Evolutionary conservation across 176 grass and related monocot genomes (phyloP).

Genomic region (Aechmea fasciata): DNA sequence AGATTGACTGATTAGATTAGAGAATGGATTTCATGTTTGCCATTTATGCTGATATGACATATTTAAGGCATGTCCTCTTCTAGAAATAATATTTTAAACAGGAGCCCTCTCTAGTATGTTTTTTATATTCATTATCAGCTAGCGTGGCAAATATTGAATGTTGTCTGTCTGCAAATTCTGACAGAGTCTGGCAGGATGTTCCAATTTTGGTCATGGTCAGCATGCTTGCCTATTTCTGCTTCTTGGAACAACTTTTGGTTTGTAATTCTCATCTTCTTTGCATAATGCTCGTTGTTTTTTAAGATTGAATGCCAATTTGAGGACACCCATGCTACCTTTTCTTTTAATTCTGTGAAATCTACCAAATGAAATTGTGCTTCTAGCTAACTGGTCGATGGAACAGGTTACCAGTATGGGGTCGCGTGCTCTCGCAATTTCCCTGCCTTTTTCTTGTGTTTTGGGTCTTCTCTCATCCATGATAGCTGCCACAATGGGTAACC

Average conservation of each 20-base stretch:
- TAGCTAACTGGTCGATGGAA: slow-evolving; percentile 17
- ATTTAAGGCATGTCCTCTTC: background rate
- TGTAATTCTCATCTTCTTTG: slow-evolving; percentile 14
- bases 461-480: slow-evolving; percentile 95
- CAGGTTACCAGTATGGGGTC: slow-evolving; percentile 62
- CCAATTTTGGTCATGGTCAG: slow-evolving; percentile 94
- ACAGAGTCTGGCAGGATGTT: slow-evolving; percentile 96
- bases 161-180: slow-evolving; percentile 29
- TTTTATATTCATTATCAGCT: slow-evolving; percentile 1
- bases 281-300: slow-evolving; percentile 16
- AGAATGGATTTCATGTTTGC: background rate
- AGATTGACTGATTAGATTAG: background rate
- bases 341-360: slow-evolving; percentile 14
- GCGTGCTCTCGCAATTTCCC: slow-evolving; percentile 65
- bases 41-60: background rate
- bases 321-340: background rate
- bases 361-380: slow-evolving; percentile 12
- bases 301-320: background rate
- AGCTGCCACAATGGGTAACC: slow-evolving; percentile 84
- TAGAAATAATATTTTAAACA: background rate
- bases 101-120: background rate
- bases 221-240: slow-evolving; percentile 99
- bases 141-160: slow-evolving; percentile 1
- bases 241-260: slow-evolving; percentile 98
- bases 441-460: slow-evolving; percentile 94